Base-by-base conservation (phyloP, 441 rosid genomes). In the Erodium moschatum region DNA sequence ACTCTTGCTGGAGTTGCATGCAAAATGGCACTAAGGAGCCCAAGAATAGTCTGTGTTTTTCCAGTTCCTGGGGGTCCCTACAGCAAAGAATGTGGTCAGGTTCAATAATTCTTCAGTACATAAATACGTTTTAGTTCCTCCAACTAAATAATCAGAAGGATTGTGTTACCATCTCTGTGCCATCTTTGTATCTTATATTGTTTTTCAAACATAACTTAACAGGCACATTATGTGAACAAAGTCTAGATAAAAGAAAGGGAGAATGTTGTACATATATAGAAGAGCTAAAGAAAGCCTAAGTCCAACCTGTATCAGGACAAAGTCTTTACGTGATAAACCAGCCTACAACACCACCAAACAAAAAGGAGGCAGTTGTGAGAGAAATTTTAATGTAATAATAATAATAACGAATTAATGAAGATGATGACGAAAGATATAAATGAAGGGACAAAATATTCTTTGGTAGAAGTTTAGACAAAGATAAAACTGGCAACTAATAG, bases 21-120 rank as follows among this genome's bases (percentile, higher is more conserved):
- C 87, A 93, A 82, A 80, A 93, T 84, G 50, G 97, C 95, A 84
- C 98, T 90, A 48, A 93, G 86, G 72, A 93, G 86, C 11, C 95
- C 90, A 71, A 93, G 93, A 78, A 93, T 91, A 33, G 98, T 91
- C 84, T 93, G 97, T 62, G 97, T 93, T 80, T 93, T 93, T 70
- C 98, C 98, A 4, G 98, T 93, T 76, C 98, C 98, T 70, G 98
- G 98, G 56, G 98, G 98, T n/a, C 98, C 97, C 97, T 93, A 74
- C 52, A 82, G 65, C 70, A 18, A 67, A 20, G 56, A 48, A 74
- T 63, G 60, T 38, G 50, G 67, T 76, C 65, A 76, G 15, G 29
- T 31, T 74, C 65, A 58, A 58, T 21, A 19, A 20, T 19, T 58
- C 63, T 8, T 2, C 2, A 10, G 8, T 9, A 7, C 4, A 10